A percentile compares a stretch with the other conserved stretches of the same genome.
phyloP scores from a whole-genome alignment of 2,329 filamentous ascomycete species.

The Aaosphaeria arxii region DNA sequence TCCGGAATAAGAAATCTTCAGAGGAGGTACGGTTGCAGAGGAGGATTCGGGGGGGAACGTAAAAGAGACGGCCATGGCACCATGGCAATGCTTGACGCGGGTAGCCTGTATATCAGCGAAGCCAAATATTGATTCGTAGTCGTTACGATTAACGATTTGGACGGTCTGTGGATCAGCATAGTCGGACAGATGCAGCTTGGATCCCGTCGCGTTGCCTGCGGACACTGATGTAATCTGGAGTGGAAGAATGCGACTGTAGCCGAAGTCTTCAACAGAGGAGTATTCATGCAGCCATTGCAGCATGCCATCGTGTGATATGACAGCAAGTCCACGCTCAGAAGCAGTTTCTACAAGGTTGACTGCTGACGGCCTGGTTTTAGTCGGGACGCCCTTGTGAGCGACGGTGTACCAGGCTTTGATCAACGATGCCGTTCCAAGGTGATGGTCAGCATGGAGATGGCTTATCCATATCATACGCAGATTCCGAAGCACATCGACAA shows the following conservation, averaged over 20 bases:
- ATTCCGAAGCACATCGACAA: slow-evolving; percentile 70
- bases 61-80: slow-evolving; percentile 72
- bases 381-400: slow-evolving; percentile 43
- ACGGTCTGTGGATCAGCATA: slow-evolving; percentile 2
- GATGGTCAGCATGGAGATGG: slow-evolving; percentile 94
- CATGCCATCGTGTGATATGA: slow-evolving; percentile 72
- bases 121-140: slow-evolving; percentile 53
- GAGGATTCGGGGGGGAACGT: slow-evolving; percentile 57
- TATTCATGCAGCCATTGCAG: slow-evolving; percentile 77
- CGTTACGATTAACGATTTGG: neutral
- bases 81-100: slow-evolving; percentile 73
- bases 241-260: slow-evolving; percentile 59
- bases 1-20: slow-evolving; percentile 90
- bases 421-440: slow-evolving; percentile 79
- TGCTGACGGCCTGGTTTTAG: slow-evolving; percentile 11
- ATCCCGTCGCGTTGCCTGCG: slow-evolving; percentile 11
- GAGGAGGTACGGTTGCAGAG: slow-evolving; percentile 29
- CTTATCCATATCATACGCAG: slow-evolving; percentile 87
- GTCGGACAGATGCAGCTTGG: slow-evolving; percentile 23
- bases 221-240: slow-evolving; percentile 41
- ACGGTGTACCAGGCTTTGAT: slow-evolving; percentile 75
- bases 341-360: slow-evolving; percentile 35
- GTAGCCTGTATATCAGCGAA: slow-evolving; percentile 66
- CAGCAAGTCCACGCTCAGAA: slow-evolving; percentile 25
- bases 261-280: slow-evolving; percentile 71